These are phyloP conservation scores for Magnusiomyces ingens DNA, from an alignment of 1,139 yeast species.

Conservation along the genomic window DNA sequence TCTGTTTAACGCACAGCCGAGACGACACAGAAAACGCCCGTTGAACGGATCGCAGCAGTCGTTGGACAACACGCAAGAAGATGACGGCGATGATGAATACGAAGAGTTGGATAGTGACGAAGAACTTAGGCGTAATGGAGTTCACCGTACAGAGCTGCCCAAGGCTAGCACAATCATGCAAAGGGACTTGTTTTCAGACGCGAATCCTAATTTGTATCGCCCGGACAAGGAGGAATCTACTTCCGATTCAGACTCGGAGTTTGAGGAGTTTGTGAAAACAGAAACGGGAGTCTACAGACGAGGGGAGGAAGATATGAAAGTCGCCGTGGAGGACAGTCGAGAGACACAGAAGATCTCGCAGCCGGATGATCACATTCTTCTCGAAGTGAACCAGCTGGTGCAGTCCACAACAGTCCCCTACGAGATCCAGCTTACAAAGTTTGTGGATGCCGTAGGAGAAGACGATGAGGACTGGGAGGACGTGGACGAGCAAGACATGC, in stretches of 20 bases:
- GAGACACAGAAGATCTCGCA: not conserved
- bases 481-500: not conserved
- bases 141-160: not conserved
- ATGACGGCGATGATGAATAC: not conserved
- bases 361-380: conserved; percentile 1
- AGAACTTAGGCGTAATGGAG: conserved; percentile 2
- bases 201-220: not conserved
- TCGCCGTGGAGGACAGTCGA: not conserved
- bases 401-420: conserved; percentile 12
- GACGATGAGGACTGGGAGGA: conserved; percentile 3
- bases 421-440: conserved; percentile 12
- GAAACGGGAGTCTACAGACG: not conserved
- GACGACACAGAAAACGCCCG: not conserved
- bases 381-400: conserved; percentile 9
- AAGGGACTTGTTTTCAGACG: not conserved
- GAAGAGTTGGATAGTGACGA: not conserved
- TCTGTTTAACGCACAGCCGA: not conserved
- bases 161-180: not conserved
- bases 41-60: not conserved
- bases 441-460: not conserved
- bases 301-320: not conserved
- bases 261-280: not conserved
- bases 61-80: not conserved
- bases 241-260: not conserved
- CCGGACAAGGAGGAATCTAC: not conserved